Conservation (phyloP, 257 asterid genomes). For the Thymus quinquecostatus region DNA sequence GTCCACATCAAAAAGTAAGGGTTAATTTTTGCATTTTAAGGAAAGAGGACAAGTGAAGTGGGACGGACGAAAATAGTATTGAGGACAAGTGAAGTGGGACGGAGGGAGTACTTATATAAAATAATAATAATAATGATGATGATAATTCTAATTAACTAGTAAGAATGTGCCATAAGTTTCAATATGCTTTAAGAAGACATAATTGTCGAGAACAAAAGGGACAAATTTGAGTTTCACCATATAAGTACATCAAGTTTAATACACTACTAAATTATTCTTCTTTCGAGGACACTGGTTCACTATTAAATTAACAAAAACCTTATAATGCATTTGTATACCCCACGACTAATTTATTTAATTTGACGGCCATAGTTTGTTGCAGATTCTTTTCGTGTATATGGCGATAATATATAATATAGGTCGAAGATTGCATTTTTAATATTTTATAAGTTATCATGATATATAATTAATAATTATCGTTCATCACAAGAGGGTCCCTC, state of each 20-base stretch:
- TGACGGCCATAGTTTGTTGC: constrained; percentile 24
- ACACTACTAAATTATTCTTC: background rate
- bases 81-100: too few species aligned
- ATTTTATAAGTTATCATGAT: background rate
- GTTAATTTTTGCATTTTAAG: too few species aligned
- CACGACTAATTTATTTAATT: background rate
- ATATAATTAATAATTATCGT: background rate
- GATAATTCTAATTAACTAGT: too few species aligned
- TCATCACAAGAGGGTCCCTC: constrained; percentile 3
- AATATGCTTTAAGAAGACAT: background rate
- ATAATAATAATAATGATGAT: too few species aligned
- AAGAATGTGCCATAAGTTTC: background rate
- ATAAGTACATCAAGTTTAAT: background rate
- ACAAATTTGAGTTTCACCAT: constrained; percentile 9
- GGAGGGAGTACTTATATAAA: too few species aligned
- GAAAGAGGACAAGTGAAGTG: too few species aligned
- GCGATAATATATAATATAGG: constrained; percentile 18
- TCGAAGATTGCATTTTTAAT: constrained; percentile 15
- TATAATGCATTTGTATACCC: constrained; percentile 22
- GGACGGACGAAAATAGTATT: too few species aligned
- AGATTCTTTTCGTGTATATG: background rate
- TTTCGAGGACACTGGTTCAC: background rate
- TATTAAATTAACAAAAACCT: background rate
- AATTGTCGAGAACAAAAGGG: constrained; percentile 2
- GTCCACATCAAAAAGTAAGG: too few species aligned